phyloP scores from a whole-genome alignment of 2,329 filamentous ascomycete species.

The Elsinoe australis region DNA sequence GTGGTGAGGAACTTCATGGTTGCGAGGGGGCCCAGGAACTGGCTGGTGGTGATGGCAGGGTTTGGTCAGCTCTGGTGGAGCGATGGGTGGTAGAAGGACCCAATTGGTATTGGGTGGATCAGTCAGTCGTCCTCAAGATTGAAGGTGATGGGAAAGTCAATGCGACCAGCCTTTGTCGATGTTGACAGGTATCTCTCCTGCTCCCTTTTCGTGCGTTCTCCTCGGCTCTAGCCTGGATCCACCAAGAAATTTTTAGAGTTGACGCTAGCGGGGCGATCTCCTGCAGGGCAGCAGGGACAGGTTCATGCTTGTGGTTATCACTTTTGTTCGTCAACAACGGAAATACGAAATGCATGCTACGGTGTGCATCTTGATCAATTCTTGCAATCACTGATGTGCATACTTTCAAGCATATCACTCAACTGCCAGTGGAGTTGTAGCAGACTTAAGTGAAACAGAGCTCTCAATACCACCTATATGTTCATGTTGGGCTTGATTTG shows the following conservation, averaged over 20 bases:
- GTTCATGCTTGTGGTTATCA: too few species aligned
- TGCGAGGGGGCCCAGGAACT: slow-evolving; percentile 17
- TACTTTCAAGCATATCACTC: too few species aligned
- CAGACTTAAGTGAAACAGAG: too few species aligned
- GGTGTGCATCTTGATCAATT: too few species aligned
- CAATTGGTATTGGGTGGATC: background rate
- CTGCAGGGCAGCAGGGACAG: background rate
- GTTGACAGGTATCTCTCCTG: slow-evolving; percentile 12
- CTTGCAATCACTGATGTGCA: too few species aligned
- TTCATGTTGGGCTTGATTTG: too few species aligned
- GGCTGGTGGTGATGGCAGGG: too few species aligned
- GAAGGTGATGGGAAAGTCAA: background rate
- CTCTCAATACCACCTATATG: too few species aligned
- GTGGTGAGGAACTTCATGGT: slow-evolving; percentile 65
- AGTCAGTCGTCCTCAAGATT: too few species aligned
- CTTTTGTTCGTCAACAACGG: too few species aligned
- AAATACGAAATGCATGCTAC: too few species aligned
- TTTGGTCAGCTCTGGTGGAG: background rate
- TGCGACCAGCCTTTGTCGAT: background rate
- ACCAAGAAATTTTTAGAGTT: slow-evolving; percentile 11
- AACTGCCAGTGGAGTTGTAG: too few species aligned
- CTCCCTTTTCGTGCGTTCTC: slow-evolving; percentile 16
- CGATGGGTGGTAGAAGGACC: background rate
- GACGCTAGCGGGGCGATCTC: slow-evolving; percentile 15
- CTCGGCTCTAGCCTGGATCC: slow-evolving; percentile 3